Evolutionary conservation across 306 rosid genomes (phyloP).

Genomic region (Sphenostylis stenocarpa): DNA sequence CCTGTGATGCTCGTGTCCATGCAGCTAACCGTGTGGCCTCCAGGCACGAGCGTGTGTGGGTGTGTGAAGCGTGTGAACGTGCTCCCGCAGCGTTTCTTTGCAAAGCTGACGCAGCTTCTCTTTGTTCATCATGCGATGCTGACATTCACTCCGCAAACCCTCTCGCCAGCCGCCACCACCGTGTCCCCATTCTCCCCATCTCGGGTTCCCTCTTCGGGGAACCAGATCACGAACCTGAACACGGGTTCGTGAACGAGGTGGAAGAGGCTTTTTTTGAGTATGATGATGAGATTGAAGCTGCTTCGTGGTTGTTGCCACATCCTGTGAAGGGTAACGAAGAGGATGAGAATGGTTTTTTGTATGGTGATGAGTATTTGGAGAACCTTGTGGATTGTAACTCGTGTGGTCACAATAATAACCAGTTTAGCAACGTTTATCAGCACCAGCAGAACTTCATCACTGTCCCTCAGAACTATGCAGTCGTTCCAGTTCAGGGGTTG

Average conservation of each 20-base stretch:
- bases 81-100: conserved; percentile 70
- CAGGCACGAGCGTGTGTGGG: conserved; percentile 69
- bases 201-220: conserved; percentile 5
- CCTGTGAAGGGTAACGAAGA: conserved; percentile 39
- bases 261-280: conserved; percentile 35
- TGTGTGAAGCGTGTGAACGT: conserved; percentile 77
- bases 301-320: conserved; percentile 73
- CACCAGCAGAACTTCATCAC: conserved; percentile 5
- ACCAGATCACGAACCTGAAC: not conserved
- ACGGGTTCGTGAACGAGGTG: not conserved
- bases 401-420: conserved; percentile 26
- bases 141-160: conserved; percentile 81
- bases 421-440: conserved; percentile 24
- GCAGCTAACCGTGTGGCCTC: conserved; percentile 52
- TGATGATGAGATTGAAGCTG: conserved; percentile 65
- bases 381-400: conserved; percentile 63
- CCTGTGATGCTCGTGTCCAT: conserved; percentile 59
- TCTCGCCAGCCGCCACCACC: conserved; percentile 79
- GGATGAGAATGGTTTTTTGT: conserved; percentile 28
- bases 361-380: conserved; percentile 66
- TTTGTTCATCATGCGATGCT: conserved; percentile 73
- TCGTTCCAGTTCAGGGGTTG: conserved; percentile 47
- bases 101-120: conserved; percentile 78
- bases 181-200: conserved; percentile 58
- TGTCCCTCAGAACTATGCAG: conserved; percentile 28